Evolutionary conservation across 805 yeast genomes (phyloP).

Genomic region (Kuraishia hungarica): DNA sequence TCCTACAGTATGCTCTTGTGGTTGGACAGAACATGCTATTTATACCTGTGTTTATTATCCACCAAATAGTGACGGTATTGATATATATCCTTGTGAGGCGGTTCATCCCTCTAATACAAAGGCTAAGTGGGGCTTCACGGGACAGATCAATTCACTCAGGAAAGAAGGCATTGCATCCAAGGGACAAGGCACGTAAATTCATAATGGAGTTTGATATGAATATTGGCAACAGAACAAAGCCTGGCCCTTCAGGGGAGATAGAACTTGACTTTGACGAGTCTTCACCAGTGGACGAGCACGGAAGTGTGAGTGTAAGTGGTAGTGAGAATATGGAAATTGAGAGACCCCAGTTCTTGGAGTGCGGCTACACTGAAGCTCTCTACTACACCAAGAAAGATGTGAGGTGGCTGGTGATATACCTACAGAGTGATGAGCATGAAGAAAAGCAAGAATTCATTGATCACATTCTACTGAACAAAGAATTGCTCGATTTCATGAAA

Average conservation of each 20-base stretch:
- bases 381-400: conserved; percentile 60
- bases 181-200: conserved; percentile 23
- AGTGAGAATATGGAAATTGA: conserved; percentile 7
- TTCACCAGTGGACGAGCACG: background rate
- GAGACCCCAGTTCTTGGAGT: conserved; percentile 45
- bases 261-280: background rate
- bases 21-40: background rate
- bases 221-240: conserved; percentile 4
- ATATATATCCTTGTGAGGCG: background rate
- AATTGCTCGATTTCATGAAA: conserved; percentile 36
- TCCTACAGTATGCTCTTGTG: background rate
- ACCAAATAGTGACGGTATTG: background rate
- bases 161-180: conserved; percentile 12
- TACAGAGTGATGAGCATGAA: conserved; percentile 69
- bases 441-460: conserved; percentile 44
- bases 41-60: background rate
- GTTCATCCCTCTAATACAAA: background rate
- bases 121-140: background rate
- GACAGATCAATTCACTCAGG: background rate
- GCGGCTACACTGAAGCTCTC: conserved; percentile 76
- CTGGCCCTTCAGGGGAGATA: conserved; percentile 6
- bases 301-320: background rate
- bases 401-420: conserved; percentile 62
- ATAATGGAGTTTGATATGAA: conserved; percentile 22
- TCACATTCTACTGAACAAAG: conserved; percentile 42